Evolutionary conservation across 83 land plant species (phyloP).

Genomic region (Larix sibirica): DNA sequence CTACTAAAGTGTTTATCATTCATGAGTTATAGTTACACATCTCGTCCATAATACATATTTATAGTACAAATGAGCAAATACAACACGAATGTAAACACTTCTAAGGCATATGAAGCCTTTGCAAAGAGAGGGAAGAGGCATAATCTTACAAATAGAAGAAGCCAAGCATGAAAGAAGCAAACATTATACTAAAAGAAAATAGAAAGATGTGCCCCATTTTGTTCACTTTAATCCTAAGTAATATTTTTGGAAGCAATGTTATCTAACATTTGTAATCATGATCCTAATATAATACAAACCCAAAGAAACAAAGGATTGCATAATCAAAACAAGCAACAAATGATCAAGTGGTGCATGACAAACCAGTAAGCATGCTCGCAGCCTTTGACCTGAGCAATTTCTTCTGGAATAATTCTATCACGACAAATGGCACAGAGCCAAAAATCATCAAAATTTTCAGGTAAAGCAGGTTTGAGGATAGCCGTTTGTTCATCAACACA

Average conservation of each 20-base stretch:
- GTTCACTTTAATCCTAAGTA: neutral
- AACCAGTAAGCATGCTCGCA: slow-evolving; percentile 99
- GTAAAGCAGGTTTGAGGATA: neutral
- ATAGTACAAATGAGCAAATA: too few species aligned
- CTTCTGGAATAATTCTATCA: slow-evolving; percentile 68
- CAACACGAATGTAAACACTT: too few species aligned
- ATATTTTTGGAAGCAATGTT: neutral
- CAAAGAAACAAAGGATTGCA: neutral
- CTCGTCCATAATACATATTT: too few species aligned
- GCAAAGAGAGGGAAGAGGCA: too few species aligned
- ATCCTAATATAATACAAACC: neutral
- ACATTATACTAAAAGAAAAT: too few species aligned
- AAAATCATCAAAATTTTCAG: slow-evolving; percentile 13
- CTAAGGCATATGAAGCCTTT: too few species aligned
- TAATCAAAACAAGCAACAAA: neutral
- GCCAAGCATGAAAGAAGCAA: too few species aligned
- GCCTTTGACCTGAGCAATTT: slow-evolving; percentile 90
- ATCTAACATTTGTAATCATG: neutral
- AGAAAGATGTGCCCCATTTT: neutral
- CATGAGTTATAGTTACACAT: too few species aligned
- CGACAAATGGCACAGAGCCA: slow-evolving; percentile 87
- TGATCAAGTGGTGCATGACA: slow-evolving; percentile 21
- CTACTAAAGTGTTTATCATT: too few species aligned
- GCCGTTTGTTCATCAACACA: slow-evolving; percentile 1
- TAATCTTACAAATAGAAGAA: too few species aligned